These are phyloP conservation scores for Pulveroboletus sp. DNA, from an alignment of 1,284 basidiomycete species.

Conservation along the genomic window DNA sequence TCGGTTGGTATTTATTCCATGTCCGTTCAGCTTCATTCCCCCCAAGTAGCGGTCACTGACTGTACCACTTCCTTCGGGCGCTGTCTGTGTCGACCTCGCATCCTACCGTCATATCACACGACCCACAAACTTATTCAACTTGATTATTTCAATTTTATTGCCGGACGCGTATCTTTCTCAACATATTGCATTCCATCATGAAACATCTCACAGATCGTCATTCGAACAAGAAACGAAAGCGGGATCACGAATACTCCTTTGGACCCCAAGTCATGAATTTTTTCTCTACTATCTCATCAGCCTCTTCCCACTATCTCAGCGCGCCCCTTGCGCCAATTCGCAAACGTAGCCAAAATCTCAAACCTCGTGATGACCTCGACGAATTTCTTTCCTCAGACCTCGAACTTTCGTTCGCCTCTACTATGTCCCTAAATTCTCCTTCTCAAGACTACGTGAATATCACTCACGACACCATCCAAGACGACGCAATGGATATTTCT, in stretches of 20 bases:
- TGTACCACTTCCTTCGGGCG: slow-evolving; percentile 5
- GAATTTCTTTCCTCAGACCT: slow-evolving; percentile 71
- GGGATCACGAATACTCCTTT: slow-evolving; percentile 33
- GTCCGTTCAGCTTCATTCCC: slow-evolving; percentile 16
- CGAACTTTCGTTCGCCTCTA: slow-evolving; percentile 78
- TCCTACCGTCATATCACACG: background rate
- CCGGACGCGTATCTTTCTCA: slow-evolving; percentile 10
- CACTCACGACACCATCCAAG: slow-evolving; percentile 47
- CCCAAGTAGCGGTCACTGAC: slow-evolving; percentile 20
- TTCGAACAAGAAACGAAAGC: slow-evolving; percentile 49
- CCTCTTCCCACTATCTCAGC: slow-evolving; percentile 49
- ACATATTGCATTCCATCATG: slow-evolving; percentile 22
- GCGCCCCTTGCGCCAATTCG: slow-evolving; percentile 53
- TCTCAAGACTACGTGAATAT: slow-evolving; percentile 47
- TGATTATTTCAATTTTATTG: slow-evolving; percentile 5
- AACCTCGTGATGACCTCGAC: slow-evolving; percentile 54
- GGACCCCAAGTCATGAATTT: slow-evolving; percentile 49
- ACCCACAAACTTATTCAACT: slow-evolving; percentile 1
- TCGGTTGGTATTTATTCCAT: slow-evolving; percentile 35
- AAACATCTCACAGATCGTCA: slow-evolving; percentile 32
- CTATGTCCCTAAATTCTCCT: slow-evolving; percentile 74
- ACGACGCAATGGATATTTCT: slow-evolving; percentile 77
- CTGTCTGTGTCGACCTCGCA: slow-evolving; percentile 6
- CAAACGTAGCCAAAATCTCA: slow-evolving; percentile 46
- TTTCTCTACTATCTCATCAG: slow-evolving; percentile 41